Conservation (phyloP, 306 rosid species). For the Trifolium repens region DNA sequence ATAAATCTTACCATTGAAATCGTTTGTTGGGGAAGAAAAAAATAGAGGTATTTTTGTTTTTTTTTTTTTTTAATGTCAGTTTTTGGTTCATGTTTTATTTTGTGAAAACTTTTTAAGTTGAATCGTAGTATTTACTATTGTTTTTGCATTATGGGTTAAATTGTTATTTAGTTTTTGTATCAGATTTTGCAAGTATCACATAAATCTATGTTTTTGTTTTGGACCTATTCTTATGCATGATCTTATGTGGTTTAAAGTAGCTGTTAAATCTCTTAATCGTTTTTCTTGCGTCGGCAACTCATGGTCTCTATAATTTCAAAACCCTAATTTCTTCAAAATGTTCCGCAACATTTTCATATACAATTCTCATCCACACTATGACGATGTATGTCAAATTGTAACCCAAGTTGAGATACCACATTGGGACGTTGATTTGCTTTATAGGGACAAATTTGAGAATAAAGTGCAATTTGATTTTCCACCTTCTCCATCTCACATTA, state of each 20-base stretch:
- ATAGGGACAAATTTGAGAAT: too few species aligned
- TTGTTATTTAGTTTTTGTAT: constrained; percentile 9
- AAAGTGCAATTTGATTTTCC: too few species aligned
- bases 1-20: constrained; percentile 82
- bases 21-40: neutral
- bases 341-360: too few species aligned
- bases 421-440: too few species aligned
- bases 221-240: neutral
- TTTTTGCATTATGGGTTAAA: constrained; percentile 3
- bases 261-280: too few species aligned
- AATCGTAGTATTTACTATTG: neutral
- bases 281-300: too few species aligned
- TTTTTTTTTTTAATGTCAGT: neutral
- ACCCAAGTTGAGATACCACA: too few species aligned
- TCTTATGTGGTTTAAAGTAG: neutral
- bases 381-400: too few species aligned
- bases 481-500: too few species aligned
- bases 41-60: constrained; percentile 18
- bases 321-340: too few species aligned
- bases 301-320: too few species aligned
- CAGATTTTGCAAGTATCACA: neutral
- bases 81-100: constrained; percentile 52
- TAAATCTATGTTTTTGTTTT: neutral
- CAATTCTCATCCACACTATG: too few species aligned
- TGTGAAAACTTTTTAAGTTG: constrained; percentile 41